These are phyloP conservation scores for Boletus pseudo-olivaceus DNA, from an alignment of 768 basidiomycete genomes.

Conservation along the genomic window DNA sequence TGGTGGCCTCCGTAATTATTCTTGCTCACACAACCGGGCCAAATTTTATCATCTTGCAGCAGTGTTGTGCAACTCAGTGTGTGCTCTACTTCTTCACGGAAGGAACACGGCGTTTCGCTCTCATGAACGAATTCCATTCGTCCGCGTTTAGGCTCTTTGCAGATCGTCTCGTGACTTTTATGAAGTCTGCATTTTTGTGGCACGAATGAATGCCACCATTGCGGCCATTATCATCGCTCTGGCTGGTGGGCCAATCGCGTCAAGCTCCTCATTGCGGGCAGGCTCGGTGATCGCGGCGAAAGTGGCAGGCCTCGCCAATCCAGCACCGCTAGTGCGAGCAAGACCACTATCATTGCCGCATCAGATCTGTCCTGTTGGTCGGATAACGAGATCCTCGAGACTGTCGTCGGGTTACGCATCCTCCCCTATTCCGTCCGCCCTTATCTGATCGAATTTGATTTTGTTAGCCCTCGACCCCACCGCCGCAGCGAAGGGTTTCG, in stretches of 20 bases:
- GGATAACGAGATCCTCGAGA: conserved; percentile 39
- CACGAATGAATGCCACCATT: conserved; percentile 4
- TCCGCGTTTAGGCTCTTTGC: background rate
- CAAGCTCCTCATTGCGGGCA: conserved; percentile 15
- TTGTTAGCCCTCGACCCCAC: conserved; percentile 46
- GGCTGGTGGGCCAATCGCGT: conserved; percentile 2
- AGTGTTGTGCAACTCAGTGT: background rate
- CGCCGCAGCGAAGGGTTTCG: conserved; percentile 48
- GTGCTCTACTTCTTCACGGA: conserved; percentile 4
- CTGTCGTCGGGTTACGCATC: conserved; percentile 26
- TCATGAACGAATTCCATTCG: background rate
- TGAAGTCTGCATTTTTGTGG: conserved; percentile 5
- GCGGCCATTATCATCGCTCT: conserved; percentile 5
- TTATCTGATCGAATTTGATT: conserved; percentile 18
- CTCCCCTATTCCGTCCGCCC: conserved; percentile 7
- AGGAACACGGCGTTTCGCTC: background rate
- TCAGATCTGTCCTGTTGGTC: conserved; percentile 17
- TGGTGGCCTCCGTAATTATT: background rate
- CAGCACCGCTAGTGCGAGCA: background rate
- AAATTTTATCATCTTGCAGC: background rate
- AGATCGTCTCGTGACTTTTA: conserved; percentile 15
- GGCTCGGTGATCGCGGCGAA: conserved; percentile 15
- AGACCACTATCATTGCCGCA: background rate
- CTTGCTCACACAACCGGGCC: background rate
- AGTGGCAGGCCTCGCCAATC: conserved; percentile 6